Conservation (phyloP, 2,329 filamentous ascomycete genomes). For the Pseudogymnoascus sp. region DNA sequence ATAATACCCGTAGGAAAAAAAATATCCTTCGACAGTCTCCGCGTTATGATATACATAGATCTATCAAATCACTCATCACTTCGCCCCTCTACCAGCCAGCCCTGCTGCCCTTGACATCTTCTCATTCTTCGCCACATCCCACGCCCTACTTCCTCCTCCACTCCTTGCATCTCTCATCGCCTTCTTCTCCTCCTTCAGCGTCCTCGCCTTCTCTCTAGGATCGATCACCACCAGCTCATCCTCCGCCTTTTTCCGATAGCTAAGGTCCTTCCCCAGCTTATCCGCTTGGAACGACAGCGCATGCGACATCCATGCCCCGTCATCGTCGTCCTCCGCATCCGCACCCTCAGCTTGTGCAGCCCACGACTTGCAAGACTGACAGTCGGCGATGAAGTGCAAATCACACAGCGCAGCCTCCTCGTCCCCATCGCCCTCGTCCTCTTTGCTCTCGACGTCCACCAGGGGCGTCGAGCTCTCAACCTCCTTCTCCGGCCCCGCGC, state of each 20-base stretch:
- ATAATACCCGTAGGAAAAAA: background rate
- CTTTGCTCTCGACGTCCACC: slow-evolving; percentile 23
- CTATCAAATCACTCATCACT: slow-evolving; percentile 28
- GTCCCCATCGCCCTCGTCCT: slow-evolving; percentile 37
- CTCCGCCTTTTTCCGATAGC: slow-evolving; percentile 82
- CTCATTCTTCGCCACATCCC: slow-evolving; percentile 51
- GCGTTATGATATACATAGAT: background rate
- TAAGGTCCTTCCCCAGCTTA: slow-evolving; percentile 79
- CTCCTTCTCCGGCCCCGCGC: slow-evolving; percentile 36
- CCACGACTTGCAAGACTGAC: slow-evolving; percentile 84
- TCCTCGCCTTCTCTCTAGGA: slow-evolving; percentile 71
- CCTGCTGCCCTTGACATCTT: slow-evolving; percentile 46
- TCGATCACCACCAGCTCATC: slow-evolving; percentile 92
- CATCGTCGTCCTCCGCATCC: slow-evolving; percentile 48
- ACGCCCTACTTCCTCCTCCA: slow-evolving; percentile 42
- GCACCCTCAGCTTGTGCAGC: slow-evolving; percentile 45
- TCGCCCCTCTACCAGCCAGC: slow-evolving; percentile 48
- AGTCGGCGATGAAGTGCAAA: slow-evolving; percentile 90
- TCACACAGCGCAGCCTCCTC: slow-evolving; percentile 76
- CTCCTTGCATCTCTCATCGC: slow-evolving; percentile 45
- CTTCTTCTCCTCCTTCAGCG: slow-evolving; percentile 56
- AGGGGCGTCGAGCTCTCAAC: slow-evolving; percentile 20
- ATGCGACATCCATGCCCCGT: slow-evolving; percentile 77
- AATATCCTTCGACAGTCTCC: background rate
- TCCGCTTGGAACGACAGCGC: slow-evolving; percentile 80